A percentile compares a stretch with the other conserved stretches of the same genome.
These are phyloP conservation scores for Penicillium glabrum DNA, from an alignment of 2,329 filamentous ascomycete species.

Conservation along the genomic window DNA sequence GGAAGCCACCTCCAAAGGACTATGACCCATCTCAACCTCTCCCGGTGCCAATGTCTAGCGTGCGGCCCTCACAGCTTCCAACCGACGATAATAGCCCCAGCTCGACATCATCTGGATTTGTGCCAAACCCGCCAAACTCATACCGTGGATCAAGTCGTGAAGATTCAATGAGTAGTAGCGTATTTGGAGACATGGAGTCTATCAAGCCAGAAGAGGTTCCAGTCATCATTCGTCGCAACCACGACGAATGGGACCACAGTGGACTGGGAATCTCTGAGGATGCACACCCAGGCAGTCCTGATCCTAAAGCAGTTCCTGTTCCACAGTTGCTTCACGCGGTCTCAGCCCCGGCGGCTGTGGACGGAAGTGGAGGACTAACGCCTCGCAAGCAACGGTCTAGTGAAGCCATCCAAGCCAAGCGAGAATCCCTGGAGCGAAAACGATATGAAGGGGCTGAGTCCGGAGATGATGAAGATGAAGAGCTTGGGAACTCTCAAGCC, in stretches of 20 bases:
- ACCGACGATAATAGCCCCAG: constrained; percentile 75
- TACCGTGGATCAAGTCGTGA: constrained; percentile 78
- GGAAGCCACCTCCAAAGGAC: constrained; percentile 75
- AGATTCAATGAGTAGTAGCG: constrained; percentile 78
- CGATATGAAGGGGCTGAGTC: constrained; percentile 77
- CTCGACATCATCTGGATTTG: constrained; percentile 72
- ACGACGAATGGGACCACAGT: constrained; percentile 64
- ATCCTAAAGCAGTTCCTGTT: constrained; percentile 39
- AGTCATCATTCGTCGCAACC: constrained; percentile 71
- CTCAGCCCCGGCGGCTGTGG: constrained; percentile 65
- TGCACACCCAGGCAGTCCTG: constrained; percentile 18
- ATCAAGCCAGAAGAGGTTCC: constrained; percentile 75
- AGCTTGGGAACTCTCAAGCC: constrained; percentile 63
- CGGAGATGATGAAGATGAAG: constrained; percentile 93
- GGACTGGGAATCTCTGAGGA: constrained; percentile 77
- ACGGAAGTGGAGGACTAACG: constrained; percentile 48
- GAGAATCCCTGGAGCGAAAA: constrained; percentile 72
- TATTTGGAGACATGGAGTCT: constrained; percentile 83
- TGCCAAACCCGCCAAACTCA: constrained; percentile 68
- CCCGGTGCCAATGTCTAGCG: constrained; percentile 59
- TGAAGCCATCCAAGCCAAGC: constrained; percentile 72
- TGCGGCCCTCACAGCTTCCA: constrained; percentile 64
- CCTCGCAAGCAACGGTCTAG: constrained; percentile 66
- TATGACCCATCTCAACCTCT: constrained; percentile 53
- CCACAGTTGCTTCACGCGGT: constrained; percentile 60